Evolutionary conservation across 352 stramenopile species (phyloP).

Genomic region (Phytophthora aleatoria): DNA sequence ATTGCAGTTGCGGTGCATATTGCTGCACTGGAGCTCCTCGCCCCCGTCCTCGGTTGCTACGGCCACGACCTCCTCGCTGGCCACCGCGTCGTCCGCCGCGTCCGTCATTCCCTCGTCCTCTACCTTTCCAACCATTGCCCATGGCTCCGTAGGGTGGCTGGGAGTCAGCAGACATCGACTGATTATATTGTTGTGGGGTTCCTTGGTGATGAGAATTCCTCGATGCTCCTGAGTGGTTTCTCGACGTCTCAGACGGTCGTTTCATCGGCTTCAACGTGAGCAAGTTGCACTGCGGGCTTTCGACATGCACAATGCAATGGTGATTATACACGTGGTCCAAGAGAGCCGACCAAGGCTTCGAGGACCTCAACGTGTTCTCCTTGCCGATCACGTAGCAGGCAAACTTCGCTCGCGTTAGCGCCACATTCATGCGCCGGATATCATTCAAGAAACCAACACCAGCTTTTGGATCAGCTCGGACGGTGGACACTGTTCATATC

Average conservation of each 20-base stretch:
- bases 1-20: slow-evolving; percentile 26
- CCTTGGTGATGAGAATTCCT: slow-evolving; percentile 30
- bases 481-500: slow-evolving; percentile 74
- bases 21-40: slow-evolving; percentile 30
- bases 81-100: slow-evolving; percentile 28
- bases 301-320: slow-evolving; percentile 84
- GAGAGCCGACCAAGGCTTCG: slow-evolving; percentile 80
- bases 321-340: slow-evolving; percentile 72
- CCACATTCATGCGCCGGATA: slow-evolving; percentile 90
- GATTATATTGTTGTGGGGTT: slow-evolving; percentile 20
- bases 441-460: slow-evolving; percentile 91
- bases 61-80: slow-evolving; percentile 41
- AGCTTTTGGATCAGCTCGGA: slow-evolving; percentile 79
- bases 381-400: slow-evolving; percentile 90
- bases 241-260: slow-evolving; percentile 27
- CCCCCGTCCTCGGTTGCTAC: slow-evolving; percentile 36
- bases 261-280: slow-evolving; percentile 69
- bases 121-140: slow-evolving; percentile 39
- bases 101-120: slow-evolving; percentile 42
- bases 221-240: slow-evolving; percentile 16
- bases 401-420: slow-evolving; percentile 87
- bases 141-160: slow-evolving; percentile 10
- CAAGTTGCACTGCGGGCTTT: slow-evolving; percentile 78
- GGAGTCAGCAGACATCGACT: slow-evolving; percentile 7
- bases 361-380: slow-evolving; percentile 80